Evolutionary conservation across 768 basidiomycete species (phyloP), one percentile per base, ranked within the genome.

Genomic region (Phanerochaete sordida): DNA sequence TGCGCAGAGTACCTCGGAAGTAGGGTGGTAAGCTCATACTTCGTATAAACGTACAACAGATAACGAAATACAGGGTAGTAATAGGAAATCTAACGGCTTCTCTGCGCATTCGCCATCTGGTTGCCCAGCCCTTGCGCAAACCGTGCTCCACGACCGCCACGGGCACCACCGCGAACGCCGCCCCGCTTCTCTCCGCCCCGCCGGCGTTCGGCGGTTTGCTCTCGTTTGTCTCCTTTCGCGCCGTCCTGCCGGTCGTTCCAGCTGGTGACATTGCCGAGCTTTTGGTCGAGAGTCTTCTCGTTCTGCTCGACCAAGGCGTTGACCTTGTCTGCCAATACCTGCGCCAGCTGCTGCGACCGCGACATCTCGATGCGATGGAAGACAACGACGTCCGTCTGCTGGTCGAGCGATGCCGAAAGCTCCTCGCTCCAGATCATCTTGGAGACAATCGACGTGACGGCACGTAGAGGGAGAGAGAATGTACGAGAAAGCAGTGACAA

Each of bases 381-480:
- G 48, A 96, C 87, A 58, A 99, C 83, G 45, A 96, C 94, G 37
- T 87, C 89, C 24, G 87, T 87, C 19, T 92, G 88, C 70, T 92
- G 93, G 72, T 98, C 97, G 57, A 98, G 80, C 16, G 95, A 95
- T 2, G 96, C 97, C 1, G 90, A 81, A 12, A 99, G 79, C 69
- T 98, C 95, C 68, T 98, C 97, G 68, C 83, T 93, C 93, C 95
- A 98, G 67, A 98, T 97, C 97, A 99, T 98, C 75, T 95, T 93
- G 27, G 93, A 95, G 43, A 98, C 91, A 65, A 97, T 86, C 13
- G 94, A 93, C 8, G 89, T 93, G 3, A 98, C 93, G 3, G 87
- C 77, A 44, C 89, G 84, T 51, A 88, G 74, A 3, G 95, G 83
- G 30, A 98, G 79, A 9, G 87, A 87, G 77, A 98, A 98, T 1